These are phyloP conservation scores for Pythium guiyangense DNA, from an alignment of 352 stramenopile genomes.

Conservation along the genomic window DNA sequence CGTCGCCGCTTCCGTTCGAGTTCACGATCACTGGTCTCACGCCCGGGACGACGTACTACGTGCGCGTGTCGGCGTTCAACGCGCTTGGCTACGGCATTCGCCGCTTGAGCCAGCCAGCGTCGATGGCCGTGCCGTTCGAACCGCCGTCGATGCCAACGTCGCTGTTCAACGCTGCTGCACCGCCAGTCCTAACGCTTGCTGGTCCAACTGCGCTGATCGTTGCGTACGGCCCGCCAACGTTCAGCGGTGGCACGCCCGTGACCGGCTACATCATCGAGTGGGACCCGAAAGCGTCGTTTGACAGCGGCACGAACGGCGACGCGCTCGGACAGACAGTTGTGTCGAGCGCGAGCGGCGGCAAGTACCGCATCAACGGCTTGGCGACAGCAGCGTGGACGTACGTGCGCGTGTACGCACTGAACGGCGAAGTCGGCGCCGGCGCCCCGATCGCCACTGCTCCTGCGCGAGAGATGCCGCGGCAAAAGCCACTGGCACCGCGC, in stretches of 20 bases:
- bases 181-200: slow-evolving; percentile 62
- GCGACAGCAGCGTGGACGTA: slow-evolving; percentile 47
- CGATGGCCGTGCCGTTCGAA: slow-evolving; percentile 61
- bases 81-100: slow-evolving; percentile 58
- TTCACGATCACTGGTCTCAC: slow-evolving; percentile 56
- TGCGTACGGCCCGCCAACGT: slow-evolving; percentile 70
- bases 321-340: slow-evolving; percentile 40
- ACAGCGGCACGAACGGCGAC: slow-evolving; percentile 55
- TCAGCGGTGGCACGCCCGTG: slow-evolving; percentile 84
- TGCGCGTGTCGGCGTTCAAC: slow-evolving; percentile 65
- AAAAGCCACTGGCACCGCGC: slow-evolving; percentile 38
- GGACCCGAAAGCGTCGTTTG: slow-evolving; percentile 76
- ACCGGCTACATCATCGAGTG: slow-evolving; percentile 91
- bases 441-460: slow-evolving; percentile 38
- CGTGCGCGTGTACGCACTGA: slow-evolving; percentile 68
- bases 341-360: slow-evolving; percentile 10
- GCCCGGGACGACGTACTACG: slow-evolving; percentile 59
- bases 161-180: slow-evolving; percentile 51
- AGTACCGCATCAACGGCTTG: slow-evolving; percentile 51
- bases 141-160: slow-evolving; percentile 43
- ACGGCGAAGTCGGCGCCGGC: slow-evolving; percentile 43
- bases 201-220: slow-evolving; percentile 71
- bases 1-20: slow-evolving; percentile 29
- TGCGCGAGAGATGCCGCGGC: slow-evolving; percentile 53
- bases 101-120: slow-evolving; percentile 49